Base-by-base conservation (phyloP, 441 rosid species). In the Populus hybrid region DNA sequence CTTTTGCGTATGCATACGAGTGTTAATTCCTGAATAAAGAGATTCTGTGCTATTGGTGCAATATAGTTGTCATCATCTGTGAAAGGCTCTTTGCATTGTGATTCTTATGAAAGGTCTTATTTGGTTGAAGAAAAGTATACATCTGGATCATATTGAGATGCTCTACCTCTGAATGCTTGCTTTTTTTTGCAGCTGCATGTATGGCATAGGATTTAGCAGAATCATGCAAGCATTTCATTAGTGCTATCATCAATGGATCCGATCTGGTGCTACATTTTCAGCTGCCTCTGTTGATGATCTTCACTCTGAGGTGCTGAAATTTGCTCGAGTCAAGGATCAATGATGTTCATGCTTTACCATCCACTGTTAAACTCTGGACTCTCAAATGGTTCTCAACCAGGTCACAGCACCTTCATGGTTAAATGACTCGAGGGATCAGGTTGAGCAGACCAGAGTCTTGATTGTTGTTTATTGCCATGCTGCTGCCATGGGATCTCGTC, bases 191-290 rank as follows among this genome's bases (percentile, higher is more conserved):
- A 95, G 98, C 98, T 83, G 99, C 99, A 20, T 96, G 97, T 82
- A 90, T 96, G 97, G 90, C 98, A 40, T 96, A 94, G 97, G 98
- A 93, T 69, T 88, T 96, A 86, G 99, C 98, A 74, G 99, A 95
- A 82, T 95, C 99, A 70, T 98, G 99, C 80, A 94, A 90, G 86
- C 90, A 89, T 72, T 96, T 94, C 81, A 88, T 90, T 72, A 86
- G 92, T 50, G 89, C 95, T 30, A 79, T 92, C 64, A 82, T 96
- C 69, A 94, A 96, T 80, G 99, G 99, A 59, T 92, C 94, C 36
- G 99, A 96, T 88, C 81, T 94, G 74, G 98, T 94, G 80, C 99
- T 68, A 91, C 98, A 68, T 96, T 93, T 80, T 96, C 99, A 74
- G 81, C 97, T 77, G 84, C 93, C 81, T 91, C 98, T 59, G 80